These are phyloP conservation scores for Xylariales sp. DNA, from an alignment of 2,329 filamentous ascomycete species.

Conservation along the genomic window DNA sequence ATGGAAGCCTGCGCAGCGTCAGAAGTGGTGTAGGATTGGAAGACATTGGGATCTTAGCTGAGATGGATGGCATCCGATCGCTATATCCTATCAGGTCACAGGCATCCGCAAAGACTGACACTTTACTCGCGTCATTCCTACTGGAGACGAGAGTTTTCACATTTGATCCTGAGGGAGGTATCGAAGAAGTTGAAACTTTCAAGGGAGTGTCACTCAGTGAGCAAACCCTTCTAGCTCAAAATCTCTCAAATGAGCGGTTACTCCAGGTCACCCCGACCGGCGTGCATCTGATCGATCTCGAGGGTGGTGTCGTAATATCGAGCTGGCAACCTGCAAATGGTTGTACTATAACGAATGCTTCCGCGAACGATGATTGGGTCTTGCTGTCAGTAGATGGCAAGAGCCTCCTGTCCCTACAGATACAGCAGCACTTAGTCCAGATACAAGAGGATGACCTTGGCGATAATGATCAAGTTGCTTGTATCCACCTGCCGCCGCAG, in stretches of 20 bases:
- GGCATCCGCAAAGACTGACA: constrained; percentile 53
- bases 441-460: constrained; percentile 57
- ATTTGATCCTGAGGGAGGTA: constrained; percentile 69
- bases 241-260: constrained; percentile 57
- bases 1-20: constrained; percentile 84
- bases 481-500: constrained; percentile 67
- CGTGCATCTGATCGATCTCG: constrained; percentile 58
- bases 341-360: constrained; percentile 69
- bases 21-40: constrained; percentile 91
- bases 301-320: constrained; percentile 48
- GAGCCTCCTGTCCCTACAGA: constrained; percentile 63
- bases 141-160: constrained; percentile 78
- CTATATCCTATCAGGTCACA: constrained; percentile 64
- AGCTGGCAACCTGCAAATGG: constrained; percentile 51
- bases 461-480: constrained; percentile 74
- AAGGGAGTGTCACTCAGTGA: constrained; percentile 64
- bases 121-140: constrained; percentile 73
- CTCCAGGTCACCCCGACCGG: constrained; percentile 70
- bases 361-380: constrained; percentile 65
- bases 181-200: constrained; percentile 82
- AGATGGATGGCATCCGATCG: constrained; percentile 69
- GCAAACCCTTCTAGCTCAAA: constrained; percentile 67
- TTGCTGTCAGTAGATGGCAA: constrained; percentile 73
- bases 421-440: constrained; percentile 53
- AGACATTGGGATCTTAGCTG: constrained; percentile 75